Evolutionary conservation across 805 yeast genomes (phyloP).

Genomic region (Yarrowia sp.): DNA sequence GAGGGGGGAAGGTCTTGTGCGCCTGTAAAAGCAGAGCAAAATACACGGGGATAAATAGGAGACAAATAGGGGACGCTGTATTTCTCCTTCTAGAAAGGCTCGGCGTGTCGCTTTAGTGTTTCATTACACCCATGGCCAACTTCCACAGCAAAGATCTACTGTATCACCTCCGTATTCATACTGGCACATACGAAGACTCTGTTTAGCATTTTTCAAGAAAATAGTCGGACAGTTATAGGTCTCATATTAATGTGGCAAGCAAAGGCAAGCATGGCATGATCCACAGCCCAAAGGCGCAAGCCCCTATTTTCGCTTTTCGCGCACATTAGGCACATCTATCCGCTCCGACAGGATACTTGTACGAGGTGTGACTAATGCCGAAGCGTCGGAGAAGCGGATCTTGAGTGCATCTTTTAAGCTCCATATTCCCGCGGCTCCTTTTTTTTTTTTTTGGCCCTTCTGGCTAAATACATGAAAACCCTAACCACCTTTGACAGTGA

Average conservation of each 20-base stretch:
- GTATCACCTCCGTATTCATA: not conserved
- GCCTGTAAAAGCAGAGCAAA: not conserved
- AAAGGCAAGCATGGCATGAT: no score
- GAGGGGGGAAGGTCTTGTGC: not conserved
- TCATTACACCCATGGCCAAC: not conserved
- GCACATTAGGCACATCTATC: no score
- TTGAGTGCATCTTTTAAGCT: not conserved
- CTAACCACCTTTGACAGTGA: not conserved
- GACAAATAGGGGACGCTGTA: no score
- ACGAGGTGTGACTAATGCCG: no score
- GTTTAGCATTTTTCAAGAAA: no score
- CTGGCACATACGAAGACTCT: no score
- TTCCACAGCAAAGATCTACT: not conserved
- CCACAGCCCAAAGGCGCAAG: no score
- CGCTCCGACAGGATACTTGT: no score
- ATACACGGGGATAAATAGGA: not conserved
- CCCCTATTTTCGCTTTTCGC: no score
- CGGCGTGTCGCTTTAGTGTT: not conserved
- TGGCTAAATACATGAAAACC: not conserved
- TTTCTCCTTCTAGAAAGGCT: not conserved
- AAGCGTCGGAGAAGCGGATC: constrained; percentile 6
- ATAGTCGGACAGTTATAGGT: no score
- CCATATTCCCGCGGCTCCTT: constrained; percentile 7
- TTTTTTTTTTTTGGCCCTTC: no score
- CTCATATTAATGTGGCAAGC: no score